These are phyloP conservation scores for Pyrenochaeta sp. DNA, from an alignment of 2,329 filamentous ascomycete genomes.

Conservation along the genomic window DNA sequence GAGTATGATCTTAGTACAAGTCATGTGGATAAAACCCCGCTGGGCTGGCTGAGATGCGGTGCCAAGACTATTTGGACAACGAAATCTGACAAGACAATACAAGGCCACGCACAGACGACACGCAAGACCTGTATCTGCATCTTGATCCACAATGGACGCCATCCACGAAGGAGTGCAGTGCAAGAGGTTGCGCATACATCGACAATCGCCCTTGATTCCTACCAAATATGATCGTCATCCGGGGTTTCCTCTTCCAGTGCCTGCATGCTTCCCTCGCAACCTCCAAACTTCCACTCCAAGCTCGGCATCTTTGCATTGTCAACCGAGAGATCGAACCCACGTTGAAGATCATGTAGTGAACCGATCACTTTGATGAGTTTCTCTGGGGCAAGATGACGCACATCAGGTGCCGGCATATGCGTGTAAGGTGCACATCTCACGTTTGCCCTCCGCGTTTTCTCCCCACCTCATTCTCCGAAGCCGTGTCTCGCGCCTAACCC, in stretches of 20 bases:
- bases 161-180: not conserved
- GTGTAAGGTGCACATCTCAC: slow-evolving; percentile 5
- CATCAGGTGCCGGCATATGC: slow-evolving; percentile 8
- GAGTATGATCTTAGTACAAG: not conserved
- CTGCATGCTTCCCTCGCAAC: not conserved
- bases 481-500: slow-evolving; percentile 5
- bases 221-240: slow-evolving; percentile 11
- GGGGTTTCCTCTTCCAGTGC: slow-evolving; percentile 5
- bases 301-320: not conserved
- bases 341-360: not conserved
- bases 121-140: not conserved
- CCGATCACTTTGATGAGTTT: not conserved
- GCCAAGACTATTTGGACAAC: too few species aligned
- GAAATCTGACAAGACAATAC: too few species aligned
- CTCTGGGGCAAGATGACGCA: slow-evolving; percentile 1
- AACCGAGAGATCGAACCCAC: not conserved
- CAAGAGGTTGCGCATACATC: slow-evolving; percentile 4
- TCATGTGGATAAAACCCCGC: too few species aligned
- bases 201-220: slow-evolving; percentile 2
- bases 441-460: slow-evolving; percentile 22
- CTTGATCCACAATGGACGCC: not conserved
- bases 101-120: not conserved
- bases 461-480: slow-evolving; percentile 31
- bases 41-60: too few species aligned
- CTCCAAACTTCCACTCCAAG: not conserved